Evolutionary conservation across 2,329 filamentous ascomycete species (phyloP).

Genomic region (Colletotrichum trifolii): DNA sequence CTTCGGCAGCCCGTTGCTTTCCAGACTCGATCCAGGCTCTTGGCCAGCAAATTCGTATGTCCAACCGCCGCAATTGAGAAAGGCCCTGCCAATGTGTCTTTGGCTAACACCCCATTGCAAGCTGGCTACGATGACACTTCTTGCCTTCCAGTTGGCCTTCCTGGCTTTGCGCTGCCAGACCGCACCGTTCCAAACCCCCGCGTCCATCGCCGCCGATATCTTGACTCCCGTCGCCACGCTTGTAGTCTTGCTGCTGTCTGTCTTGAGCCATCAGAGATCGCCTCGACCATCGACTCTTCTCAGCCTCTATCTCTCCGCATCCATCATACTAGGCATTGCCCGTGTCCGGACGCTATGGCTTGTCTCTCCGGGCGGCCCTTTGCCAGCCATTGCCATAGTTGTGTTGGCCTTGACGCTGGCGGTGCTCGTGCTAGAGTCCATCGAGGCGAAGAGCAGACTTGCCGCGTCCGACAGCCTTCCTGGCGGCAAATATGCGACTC

Average conservation of each 20-base stretch:
- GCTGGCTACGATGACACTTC: conserved; percentile 22
- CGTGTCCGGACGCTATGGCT: conserved; percentile 15
- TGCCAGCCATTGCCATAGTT: background rate
- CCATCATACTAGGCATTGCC: conserved; percentile 35
- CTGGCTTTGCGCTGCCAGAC: conserved; percentile 36
- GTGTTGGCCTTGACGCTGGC: background rate
- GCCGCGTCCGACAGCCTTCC: background rate
- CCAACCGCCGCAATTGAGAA: background rate
- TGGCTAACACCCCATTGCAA: conserved; percentile 2
- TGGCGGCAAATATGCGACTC: background rate
- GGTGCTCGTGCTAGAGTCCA: background rate
- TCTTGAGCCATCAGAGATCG: conserved; percentile 39
- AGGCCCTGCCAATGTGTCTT: too few relatives aligned
- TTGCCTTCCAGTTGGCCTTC: conserved; percentile 36
- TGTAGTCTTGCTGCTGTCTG: conserved; percentile 35
- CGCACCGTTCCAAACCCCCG: conserved; percentile 19
- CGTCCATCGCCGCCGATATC: conserved; percentile 39
- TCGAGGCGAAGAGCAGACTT: conserved; percentile 1
- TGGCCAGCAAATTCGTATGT: conserved; percentile 36
- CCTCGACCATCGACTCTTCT: conserved; percentile 41
- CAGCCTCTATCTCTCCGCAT: conserved; percentile 38
- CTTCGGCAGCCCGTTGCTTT: conserved; percentile 14
- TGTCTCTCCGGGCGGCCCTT: background rate
- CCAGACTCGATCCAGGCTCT: conserved; percentile 23
- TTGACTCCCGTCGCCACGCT: conserved; percentile 35